These are phyloP conservation scores for Moesziomyces parantarcticus DNA, from an alignment of 1,284 basidiomycete species.

Conservation along the genomic window DNA sequence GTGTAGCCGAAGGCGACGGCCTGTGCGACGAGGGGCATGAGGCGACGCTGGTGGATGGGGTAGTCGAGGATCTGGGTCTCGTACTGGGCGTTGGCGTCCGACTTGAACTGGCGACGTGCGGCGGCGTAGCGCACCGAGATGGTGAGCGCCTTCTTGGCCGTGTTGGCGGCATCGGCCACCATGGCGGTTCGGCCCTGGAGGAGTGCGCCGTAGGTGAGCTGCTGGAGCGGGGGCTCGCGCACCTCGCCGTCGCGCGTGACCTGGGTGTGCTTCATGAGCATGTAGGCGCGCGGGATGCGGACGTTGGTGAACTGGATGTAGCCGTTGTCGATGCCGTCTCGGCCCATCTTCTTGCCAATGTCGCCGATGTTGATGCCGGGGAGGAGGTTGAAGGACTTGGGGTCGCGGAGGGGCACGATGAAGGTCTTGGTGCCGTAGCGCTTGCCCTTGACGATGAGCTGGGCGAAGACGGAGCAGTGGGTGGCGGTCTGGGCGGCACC, in stretches of 20 bases:
- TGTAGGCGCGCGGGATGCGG: constrained; percentile 72
- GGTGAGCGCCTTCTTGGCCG: constrained; percentile 72
- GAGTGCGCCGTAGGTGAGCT: constrained; percentile 73
- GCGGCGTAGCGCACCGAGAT: constrained; percentile 73
- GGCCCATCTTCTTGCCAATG: constrained; percentile 74
- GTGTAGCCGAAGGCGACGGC: constrained; percentile 73
- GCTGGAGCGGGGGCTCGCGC: constrained; percentile 71
- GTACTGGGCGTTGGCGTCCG: constrained; percentile 55
- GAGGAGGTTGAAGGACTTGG: constrained; percentile 68
- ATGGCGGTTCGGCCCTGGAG: constrained; percentile 73
- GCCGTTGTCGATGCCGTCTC: constrained; percentile 71
- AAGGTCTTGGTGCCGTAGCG: constrained; percentile 73
- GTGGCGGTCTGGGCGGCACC: constrained; percentile 74
- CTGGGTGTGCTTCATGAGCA: constrained; percentile 75
- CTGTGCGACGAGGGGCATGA: constrained; percentile 73
- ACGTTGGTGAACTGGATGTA: constrained; percentile 72
- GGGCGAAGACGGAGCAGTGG: constrained; percentile 73
- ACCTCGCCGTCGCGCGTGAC: constrained; percentile 71
- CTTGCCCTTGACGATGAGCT: constrained; percentile 72
- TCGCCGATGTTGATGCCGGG: constrained; percentile 74
- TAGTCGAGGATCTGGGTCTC: constrained; percentile 74
- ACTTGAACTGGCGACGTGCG: constrained; percentile 72
- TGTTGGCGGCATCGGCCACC: constrained; percentile 72
- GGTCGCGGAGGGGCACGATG: constrained; percentile 72
- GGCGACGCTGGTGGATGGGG: constrained; percentile 74